These are phyloP conservation scores for Keithomyces neogunnii DNA, from an alignment of 2,329 filamentous ascomycete species.

Conservation along the genomic window DNA sequence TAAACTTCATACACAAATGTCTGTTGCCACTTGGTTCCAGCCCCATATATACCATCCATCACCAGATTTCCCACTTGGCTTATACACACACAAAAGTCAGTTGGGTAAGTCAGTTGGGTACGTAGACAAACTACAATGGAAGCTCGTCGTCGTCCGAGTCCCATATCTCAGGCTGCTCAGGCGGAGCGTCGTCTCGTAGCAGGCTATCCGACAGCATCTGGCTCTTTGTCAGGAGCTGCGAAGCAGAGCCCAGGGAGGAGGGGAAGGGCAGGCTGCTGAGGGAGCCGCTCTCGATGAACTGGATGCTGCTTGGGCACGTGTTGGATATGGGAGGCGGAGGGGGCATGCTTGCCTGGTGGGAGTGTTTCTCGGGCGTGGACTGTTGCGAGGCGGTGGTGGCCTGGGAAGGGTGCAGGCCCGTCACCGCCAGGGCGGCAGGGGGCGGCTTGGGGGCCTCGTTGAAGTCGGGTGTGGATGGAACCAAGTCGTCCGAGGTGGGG, in stretches of 20 bases:
- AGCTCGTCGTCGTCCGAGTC: conserved; percentile 26
- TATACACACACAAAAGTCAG: too few relatives aligned
- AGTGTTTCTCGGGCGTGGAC: conserved; percentile 21
- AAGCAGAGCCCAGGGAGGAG: conserved; percentile 18
- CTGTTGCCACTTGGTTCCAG: too few relatives aligned
- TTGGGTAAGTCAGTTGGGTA: too few relatives aligned
- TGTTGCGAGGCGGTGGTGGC: conserved; percentile 28
- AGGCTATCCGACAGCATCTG: conserved; percentile 44
- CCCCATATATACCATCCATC: too few relatives aligned
- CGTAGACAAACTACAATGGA: conserved; percentile 8
- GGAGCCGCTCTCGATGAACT: conserved; percentile 16
- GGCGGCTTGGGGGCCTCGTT: conserved; percentile 6
- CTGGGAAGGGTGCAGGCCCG: conserved; percentile 21
- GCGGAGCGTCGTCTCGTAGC: conserved; percentile 24
- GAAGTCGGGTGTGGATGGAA: conserved; percentile 24
- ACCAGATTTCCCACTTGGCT: too few relatives aligned
- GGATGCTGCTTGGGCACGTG: conserved; percentile 16
- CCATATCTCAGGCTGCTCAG: conserved; percentile 24
- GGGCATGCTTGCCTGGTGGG: conserved; percentile 5
- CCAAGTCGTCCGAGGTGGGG: conserved; percentile 15
- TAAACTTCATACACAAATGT: too few relatives aligned
- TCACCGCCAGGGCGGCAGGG: conserved; percentile 6
- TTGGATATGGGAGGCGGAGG: conserved; percentile 9
- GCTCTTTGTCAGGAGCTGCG: conserved; percentile 42
- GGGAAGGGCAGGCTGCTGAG: conserved; percentile 8